A percentile compares a stretch with the other conserved stretches of the same genome.
These are phyloP conservation scores for Roridomyces roridus DNA, from an alignment of 768 basidiomycete species.

Conservation along the genomic window DNA sequence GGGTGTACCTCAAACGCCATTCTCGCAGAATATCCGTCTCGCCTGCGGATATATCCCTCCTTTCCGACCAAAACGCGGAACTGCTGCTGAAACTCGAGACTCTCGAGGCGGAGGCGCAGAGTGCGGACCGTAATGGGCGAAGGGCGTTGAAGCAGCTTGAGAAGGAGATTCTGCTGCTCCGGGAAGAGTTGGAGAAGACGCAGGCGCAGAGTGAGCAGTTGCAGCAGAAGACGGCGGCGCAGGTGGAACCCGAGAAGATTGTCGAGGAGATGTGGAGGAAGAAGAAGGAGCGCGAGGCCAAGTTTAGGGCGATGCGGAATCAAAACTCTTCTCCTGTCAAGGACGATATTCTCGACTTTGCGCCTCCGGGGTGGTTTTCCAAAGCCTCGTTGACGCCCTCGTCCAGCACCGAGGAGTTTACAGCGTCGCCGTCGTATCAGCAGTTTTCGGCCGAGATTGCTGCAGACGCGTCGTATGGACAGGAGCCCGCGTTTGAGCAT, in stretches of 20 bases:
- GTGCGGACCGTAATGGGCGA: slow-evolving; percentile 71
- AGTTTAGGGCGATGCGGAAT: slow-evolving; percentile 58
- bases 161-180: slow-evolving; percentile 77
- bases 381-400: slow-evolving; percentile 14
- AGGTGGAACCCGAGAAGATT: slow-evolving; percentile 46
- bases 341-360: slow-evolving; percentile 58
- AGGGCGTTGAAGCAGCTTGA: slow-evolving; percentile 75
- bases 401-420: slow-evolving; percentile 12
- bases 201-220: slow-evolving; percentile 73
- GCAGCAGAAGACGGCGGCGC: slow-evolving; percentile 71
- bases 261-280: slow-evolving; percentile 50
- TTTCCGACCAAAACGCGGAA: slow-evolving; percentile 86
- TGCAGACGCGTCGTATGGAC: slow-evolving; percentile 11
- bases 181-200: slow-evolving; percentile 80
- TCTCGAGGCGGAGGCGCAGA: slow-evolving; percentile 72
- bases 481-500: slow-evolving; percentile 18
- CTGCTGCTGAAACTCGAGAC: slow-evolving; percentile 77
- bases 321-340: slow-evolving; percentile 35
- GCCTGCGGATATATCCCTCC: slow-evolving; percentile 68
- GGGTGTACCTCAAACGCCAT: slow-evolving; percentile 34
- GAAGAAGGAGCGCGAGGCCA: slow-evolving; percentile 59
- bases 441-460: neutral
- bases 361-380: slow-evolving; percentile 55
- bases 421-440: neutral
- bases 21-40: slow-evolving; percentile 66